Evolutionary conservation across 208 protist genomes (phyloP).

Genomic region (Lotmaria passim): DNA sequence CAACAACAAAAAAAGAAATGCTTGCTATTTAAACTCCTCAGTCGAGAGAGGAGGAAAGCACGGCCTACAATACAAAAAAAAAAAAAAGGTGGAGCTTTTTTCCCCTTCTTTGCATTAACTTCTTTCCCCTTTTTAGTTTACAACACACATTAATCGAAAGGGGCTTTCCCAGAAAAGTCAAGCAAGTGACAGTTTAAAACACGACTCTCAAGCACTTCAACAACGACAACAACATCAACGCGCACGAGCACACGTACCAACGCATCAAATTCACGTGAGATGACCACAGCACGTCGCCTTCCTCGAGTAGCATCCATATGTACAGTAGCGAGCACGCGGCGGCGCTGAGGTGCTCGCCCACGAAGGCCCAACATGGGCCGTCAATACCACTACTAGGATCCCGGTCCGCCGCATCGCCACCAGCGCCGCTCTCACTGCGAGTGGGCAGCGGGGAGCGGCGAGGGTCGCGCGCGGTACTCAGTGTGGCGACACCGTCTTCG

Average conservation of each 20-base stretch:
- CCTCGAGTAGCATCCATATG: constrained; percentile 57
- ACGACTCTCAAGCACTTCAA: constrained; percentile 26
- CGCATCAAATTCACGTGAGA: constrained; percentile 58
- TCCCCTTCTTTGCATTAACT: too few relatives aligned
- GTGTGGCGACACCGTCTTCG: not conserved
- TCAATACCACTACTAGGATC: not conserved
- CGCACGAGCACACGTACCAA: constrained; percentile 58
- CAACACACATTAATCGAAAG: too few relatives aligned
- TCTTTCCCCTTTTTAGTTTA: too few relatives aligned
- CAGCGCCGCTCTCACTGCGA: not conserved
- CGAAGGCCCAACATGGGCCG: constrained; percentile 4
- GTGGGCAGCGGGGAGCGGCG: not conserved
- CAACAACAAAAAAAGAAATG: too few relatives aligned
- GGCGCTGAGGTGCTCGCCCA: constrained; percentile 44
- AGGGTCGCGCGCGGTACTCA: not conserved
- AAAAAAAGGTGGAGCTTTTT: too few relatives aligned
- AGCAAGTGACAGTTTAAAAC: not conserved
- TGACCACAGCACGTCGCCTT: constrained; percentile 48
- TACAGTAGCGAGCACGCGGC: constrained; percentile 47
- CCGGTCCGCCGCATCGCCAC: not conserved
- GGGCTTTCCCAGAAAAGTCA: not conserved
- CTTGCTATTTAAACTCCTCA: too few relatives aligned
- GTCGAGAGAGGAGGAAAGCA: too few relatives aligned
- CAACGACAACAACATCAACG: constrained; percentile 26
- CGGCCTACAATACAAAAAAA: too few relatives aligned